Evolutionary conservation across 768 basidiomycete genomes (phyloP), one percentile per base, ranked within the genome.

Genomic region (Plicaturopsis crispa): DNA sequence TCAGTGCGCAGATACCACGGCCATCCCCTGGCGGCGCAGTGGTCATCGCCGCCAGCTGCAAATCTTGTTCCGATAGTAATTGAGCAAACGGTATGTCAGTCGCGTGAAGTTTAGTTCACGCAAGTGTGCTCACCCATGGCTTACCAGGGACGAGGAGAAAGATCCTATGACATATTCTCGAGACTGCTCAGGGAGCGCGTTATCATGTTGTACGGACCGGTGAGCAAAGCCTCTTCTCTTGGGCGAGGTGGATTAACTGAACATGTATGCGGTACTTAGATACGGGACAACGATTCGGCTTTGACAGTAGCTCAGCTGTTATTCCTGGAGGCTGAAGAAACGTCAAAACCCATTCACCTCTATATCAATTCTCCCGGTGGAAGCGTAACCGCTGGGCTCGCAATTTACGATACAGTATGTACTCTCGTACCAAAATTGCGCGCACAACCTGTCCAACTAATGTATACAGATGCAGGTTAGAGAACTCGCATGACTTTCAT

Each of bases 281-380:
- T 97, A 55, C 76, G 78, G 47, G 93, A 96, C 61, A 72, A 75
- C n/a, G 82, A 89, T 50, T 85, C 93, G 1, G 84, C 91, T 4
- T 67, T 96, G 41, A 72, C 81, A 23, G 90, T 96, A 5, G 89
- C 93, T 1, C 93, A 97, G 53, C 69, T 98, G 6, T 78, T 98
- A 30, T 97, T 94, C 60, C 71, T 97, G 42, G 94, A 98, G 67
- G 93, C 94, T 1, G 93, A 94, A 59, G 92, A 97, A 47, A 79
- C 91, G 0, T 78, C 81, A 6, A 89, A 90, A 55, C 94, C 94
- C 3, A 96, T 98, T 39, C 92, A 94, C 51, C 63, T 98, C 8
- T 98, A 98, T 60, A 94, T 98, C 49, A 97, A 97, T 61, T 92
- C 88, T 5, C 94, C 94, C 0, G 94, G 94, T 2, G 94, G 94